Percentiles rank a stretch among this genome's conserved stretches.
Conservation (phyloP, 2,329 filamentous ascomycete species). For the Aspergillus brasiliensis region DNA sequence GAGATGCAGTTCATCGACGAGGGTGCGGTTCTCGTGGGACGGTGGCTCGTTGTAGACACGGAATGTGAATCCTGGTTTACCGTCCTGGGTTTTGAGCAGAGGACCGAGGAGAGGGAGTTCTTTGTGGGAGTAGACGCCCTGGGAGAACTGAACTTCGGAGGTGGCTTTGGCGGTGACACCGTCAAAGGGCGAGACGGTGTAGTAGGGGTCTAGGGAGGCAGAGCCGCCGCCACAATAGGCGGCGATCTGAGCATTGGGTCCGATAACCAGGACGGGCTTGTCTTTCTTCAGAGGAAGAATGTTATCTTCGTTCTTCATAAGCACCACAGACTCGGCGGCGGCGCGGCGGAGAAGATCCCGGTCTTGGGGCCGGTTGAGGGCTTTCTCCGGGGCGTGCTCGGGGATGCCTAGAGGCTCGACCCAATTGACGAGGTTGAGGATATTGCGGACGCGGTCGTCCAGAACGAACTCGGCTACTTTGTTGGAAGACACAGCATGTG, state of each 20-base stretch:
- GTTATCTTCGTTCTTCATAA: slow-evolving; percentile 70
- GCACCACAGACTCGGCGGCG: slow-evolving; percentile 69
- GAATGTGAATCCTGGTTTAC: slow-evolving; percentile 62
- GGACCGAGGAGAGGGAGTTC: slow-evolving; percentile 62
- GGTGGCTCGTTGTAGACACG: slow-evolving; percentile 64
- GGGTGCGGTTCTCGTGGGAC: slow-evolving; percentile 48
- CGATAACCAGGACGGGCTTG: slow-evolving; percentile 55
- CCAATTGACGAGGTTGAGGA: slow-evolving; percentile 63
- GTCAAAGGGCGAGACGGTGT: slow-evolving; percentile 48
- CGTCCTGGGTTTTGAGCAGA: slow-evolving; percentile 54
- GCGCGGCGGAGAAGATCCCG: slow-evolving; percentile 65
- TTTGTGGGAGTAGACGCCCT: slow-evolving; percentile 67
- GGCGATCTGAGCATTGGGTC: slow-evolving; percentile 54
- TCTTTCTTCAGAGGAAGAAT: slow-evolving; percentile 59
- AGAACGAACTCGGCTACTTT: slow-evolving; percentile 59
- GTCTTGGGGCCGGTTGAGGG: slow-evolving; percentile 62
- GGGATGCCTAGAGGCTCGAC: slow-evolving; percentile 57
- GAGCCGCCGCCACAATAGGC: slow-evolving; percentile 65
- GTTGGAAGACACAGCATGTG: slow-evolving; percentile 54
- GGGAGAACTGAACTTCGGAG: slow-evolving; percentile 52
- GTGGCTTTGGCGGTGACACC: slow-evolving; percentile 43
- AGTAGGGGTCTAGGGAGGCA: slow-evolving; percentile 55
- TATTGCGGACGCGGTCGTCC: slow-evolving; percentile 59
- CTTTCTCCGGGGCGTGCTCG: slow-evolving; percentile 57
- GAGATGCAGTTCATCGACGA: slow-evolving; percentile 55